Evolutionary conservation across 192 early-diverging fungal genomes (phyloP).

Genomic region (Coemansia guatemalensis): DNA sequence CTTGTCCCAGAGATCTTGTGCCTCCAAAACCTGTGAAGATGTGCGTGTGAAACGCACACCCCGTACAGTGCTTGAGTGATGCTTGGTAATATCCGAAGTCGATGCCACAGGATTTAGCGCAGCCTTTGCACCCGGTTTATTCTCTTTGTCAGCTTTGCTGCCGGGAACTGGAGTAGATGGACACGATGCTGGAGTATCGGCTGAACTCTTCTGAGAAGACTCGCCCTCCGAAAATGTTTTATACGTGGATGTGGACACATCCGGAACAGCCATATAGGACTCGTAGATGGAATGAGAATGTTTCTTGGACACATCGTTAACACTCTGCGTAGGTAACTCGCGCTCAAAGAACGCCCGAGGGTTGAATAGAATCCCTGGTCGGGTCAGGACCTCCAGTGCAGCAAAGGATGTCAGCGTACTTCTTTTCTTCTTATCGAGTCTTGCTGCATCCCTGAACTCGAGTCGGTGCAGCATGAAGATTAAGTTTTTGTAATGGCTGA

Average conservation of each 20-base stretch:
- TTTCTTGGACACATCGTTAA: background rate
- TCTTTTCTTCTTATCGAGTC: background rate
- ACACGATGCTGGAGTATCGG: background rate
- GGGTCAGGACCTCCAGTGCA: constrained; percentile 24
- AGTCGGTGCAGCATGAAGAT: constrained; percentile 17
- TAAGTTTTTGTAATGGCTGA: constrained; percentile 39
- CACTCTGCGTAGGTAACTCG: constrained; percentile 22
- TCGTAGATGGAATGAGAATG: background rate
- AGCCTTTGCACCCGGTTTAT: no score
- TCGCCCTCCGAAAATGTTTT: background rate
- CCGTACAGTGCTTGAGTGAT: no score
- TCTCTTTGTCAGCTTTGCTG: background rate
- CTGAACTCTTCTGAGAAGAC: background rate
- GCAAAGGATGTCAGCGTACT: background rate
- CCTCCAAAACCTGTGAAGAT: constrained; percentile 1
- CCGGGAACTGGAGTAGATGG: background rate
- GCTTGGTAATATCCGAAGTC: background rate
- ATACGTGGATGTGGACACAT: no score
- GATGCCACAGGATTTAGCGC: background rate
- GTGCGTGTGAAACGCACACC: background rate
- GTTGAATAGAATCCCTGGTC: constrained; percentile 40
- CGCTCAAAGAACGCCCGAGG: constrained; percentile 43
- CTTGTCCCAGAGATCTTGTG: constrained; percentile 40
- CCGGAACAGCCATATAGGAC: constrained; percentile 7
- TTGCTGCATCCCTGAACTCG: background rate